These are phyloP conservation scores for Monilinia fructigena DNA, from an alignment of 2,329 filamentous ascomycete genomes.

Conservation along the genomic window DNA sequence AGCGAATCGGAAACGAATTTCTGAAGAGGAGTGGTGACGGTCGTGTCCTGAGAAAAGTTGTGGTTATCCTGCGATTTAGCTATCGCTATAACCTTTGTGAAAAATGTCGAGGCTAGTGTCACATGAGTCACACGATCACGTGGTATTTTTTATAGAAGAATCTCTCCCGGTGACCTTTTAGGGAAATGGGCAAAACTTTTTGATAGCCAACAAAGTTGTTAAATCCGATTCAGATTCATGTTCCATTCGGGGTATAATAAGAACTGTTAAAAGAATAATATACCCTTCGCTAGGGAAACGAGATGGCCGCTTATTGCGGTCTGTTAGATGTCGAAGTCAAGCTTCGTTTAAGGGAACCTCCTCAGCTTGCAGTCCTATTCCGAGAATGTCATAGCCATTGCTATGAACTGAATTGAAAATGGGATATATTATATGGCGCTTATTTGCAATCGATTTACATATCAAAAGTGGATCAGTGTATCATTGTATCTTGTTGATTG, in stretches of 20 bases:
- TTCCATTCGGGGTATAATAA: too few relatives aligned
- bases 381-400: not conserved
- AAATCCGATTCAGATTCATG: not conserved
- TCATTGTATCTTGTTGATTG: too few relatives aligned
- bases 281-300: too few relatives aligned
- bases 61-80: not conserved
- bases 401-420: not conserved
- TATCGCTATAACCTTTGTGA: not conserved
- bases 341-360: not conserved
- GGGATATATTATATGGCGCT: not conserved
- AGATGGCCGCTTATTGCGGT: not conserved
- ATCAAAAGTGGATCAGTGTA: too few relatives aligned
- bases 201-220: not conserved
- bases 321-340: too few relatives aligned
- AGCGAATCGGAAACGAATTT: too few relatives aligned
- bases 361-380: not conserved
- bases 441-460: not conserved
- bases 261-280: not conserved
- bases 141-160: not conserved
- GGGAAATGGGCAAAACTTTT: not conserved
- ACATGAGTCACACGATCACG: conserved; percentile 13
- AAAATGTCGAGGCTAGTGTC: conserved; percentile 17
- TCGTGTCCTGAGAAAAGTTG: not conserved
- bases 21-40: not conserved
- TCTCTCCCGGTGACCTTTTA: not conserved